Conservation (phyloP, 2,329 filamentous ascomycete genomes). For the Trichoderma brevicompactum region DNA sequence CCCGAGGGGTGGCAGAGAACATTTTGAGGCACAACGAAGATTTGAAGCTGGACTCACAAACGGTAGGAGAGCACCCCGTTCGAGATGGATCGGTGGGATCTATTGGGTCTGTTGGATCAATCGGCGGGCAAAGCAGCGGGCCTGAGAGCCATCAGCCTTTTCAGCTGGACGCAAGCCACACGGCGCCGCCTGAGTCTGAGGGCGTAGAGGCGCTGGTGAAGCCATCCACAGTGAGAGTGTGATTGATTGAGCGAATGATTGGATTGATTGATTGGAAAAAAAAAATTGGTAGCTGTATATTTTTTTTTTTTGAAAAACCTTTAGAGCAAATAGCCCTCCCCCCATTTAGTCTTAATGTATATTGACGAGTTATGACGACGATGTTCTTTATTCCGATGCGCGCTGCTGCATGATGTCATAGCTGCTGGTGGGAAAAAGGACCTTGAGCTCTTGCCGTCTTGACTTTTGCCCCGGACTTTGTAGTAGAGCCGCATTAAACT, state of each 20-base stretch:
- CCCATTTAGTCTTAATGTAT: not conserved
- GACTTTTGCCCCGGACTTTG: not conserved
- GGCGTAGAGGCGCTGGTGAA: not conserved
- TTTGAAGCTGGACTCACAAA: constrained; percentile 10
- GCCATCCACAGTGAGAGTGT: constrained; percentile 13
- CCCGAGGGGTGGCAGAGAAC: constrained; percentile 28
- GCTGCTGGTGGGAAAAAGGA: not conserved
- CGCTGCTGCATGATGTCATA: not conserved
- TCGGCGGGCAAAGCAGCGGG: too few species aligned
- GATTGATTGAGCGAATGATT: not conserved
- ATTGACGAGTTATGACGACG: not conserved
- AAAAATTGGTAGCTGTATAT: not conserved
- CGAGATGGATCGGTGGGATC: not conserved
- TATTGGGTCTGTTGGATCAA: too few species aligned
- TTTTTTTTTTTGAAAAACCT: too few species aligned
- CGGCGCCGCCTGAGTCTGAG: not conserved
- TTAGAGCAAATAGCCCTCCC: not conserved
- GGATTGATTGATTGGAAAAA: not conserved
- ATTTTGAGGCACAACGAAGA: constrained; percentile 32
- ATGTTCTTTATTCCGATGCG: not conserved
- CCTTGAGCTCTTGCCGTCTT: not conserved
- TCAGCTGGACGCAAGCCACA: not conserved
- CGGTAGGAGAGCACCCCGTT: not conserved
- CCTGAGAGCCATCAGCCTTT: not conserved
- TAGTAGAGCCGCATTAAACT: constrained; percentile 10